A percentile compares a stretch with the other conserved stretches of the same genome.
Conservation (phyloP, 83 land plant genomes). For the Picea abies region DNA sequence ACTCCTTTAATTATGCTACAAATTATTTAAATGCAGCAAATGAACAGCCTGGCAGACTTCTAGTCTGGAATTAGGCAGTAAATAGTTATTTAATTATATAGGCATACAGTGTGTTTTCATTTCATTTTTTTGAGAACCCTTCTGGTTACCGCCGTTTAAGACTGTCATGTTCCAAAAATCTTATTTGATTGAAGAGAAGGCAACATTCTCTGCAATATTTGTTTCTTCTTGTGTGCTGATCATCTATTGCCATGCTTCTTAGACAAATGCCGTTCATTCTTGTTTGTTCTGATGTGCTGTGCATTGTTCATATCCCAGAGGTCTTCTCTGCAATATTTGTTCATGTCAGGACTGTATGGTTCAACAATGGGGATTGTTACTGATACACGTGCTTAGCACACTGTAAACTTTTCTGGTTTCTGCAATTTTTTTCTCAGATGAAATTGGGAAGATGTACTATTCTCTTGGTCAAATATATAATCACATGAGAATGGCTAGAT, state of each 20-base stretch:
- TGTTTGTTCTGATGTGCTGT: background rate
- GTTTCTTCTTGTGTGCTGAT: background rate
- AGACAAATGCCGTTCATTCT: background rate
- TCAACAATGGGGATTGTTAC: background rate
- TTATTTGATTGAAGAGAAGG: slow-evolving; percentile 9
- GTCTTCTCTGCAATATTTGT: background rate
- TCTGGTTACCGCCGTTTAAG: background rate
- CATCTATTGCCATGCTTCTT: background rate
- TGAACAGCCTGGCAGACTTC: background rate
- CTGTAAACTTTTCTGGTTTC: too few relatives aligned
- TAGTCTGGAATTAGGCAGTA: background rate
- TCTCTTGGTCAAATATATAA: too few relatives aligned
- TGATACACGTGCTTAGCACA: too few relatives aligned
- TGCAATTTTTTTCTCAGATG: too few relatives aligned
- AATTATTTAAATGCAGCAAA: slow-evolving; percentile 11
- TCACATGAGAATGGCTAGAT: too few relatives aligned
- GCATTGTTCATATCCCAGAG: background rate
- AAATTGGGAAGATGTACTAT: too few relatives aligned
- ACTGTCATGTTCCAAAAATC: slow-evolving; percentile 9
- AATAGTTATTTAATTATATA: slow-evolving; percentile 7
- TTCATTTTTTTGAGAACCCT: slow-evolving; percentile 13
- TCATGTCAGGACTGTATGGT: background rate
- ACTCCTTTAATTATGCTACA: slow-evolving; percentile 6
- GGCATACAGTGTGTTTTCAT: background rate
- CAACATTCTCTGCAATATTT: slow-evolving; percentile 2